These are phyloP conservation scores for Trichodelitschia bisporula DNA, from an alignment of 495 filamentous ascomycete genomes.

Conservation along the genomic window DNA sequence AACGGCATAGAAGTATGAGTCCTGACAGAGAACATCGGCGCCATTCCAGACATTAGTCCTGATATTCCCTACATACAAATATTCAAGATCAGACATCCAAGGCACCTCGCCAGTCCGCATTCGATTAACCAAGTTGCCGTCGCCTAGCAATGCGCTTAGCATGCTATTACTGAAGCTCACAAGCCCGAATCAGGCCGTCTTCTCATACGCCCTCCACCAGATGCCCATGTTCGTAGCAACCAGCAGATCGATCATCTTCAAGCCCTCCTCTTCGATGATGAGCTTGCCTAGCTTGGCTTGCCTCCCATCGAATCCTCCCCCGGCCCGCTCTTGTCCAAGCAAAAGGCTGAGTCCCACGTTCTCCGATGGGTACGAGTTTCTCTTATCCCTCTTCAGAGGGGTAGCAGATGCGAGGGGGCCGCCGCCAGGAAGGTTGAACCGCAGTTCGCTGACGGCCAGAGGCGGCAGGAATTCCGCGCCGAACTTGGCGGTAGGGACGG, in stretches of 20 bases:
- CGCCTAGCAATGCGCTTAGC: no score
- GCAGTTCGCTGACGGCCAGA: constrained; percentile 53
- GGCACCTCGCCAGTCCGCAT: no score
- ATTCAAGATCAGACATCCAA: no score
- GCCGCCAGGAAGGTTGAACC: constrained; percentile 36
- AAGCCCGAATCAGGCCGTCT: no score
- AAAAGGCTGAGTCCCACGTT: constrained; percentile 48
- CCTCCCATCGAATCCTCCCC: constrained; percentile 61
- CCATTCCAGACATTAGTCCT: no score
- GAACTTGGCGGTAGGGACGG: constrained; percentile 21
- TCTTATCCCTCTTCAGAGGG: constrained; percentile 7
- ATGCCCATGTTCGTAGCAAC: constrained; percentile 78
- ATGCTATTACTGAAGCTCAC: no score
- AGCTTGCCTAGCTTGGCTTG: constrained; percentile 83
- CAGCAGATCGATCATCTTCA: constrained; percentile 87
- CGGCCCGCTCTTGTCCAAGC: constrained; percentile 51
- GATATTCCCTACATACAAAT: no score
- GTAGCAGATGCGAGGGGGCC: constrained; percentile 4
- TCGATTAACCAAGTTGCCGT: no score
- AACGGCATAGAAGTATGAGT: no score
- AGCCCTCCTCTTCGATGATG: constrained; percentile 68
- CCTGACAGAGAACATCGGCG: no score
- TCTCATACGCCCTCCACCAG: constrained; percentile 82
- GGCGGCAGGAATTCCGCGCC: constrained; percentile 9
- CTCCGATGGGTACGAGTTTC: no score